Evolutionary conservation across 2,329 filamentous ascomycete genomes (phyloP).

Genomic region (Calonectria crousiana): DNA sequence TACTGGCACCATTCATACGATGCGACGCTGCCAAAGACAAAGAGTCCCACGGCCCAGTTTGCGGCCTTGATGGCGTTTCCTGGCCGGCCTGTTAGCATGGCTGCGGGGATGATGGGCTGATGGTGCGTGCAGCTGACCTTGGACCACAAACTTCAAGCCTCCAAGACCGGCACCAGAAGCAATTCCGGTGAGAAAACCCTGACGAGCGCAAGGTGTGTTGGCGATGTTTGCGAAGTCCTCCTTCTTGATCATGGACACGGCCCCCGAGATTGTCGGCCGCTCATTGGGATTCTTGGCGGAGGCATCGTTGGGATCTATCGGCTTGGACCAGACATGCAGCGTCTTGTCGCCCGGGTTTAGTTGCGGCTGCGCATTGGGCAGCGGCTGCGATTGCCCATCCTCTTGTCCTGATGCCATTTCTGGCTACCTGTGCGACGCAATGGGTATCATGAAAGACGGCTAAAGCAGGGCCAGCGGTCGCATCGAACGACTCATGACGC

Average conservation of each 20-base stretch:
- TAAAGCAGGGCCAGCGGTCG: conserved; percentile 23
- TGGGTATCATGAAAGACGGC: conserved; percentile 42
- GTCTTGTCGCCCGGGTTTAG: conserved; percentile 45
- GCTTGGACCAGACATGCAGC: conserved; percentile 53
- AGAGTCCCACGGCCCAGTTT: conserved; percentile 88
- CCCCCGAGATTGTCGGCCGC: conserved; percentile 65
- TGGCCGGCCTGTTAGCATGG: conserved; percentile 34
- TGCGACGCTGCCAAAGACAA: conserved; percentile 75
- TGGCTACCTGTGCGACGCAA: conserved; percentile 47
- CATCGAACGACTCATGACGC: conserved; percentile 46
- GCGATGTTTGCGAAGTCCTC: conserved; percentile 80
- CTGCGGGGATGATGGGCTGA: not conserved
- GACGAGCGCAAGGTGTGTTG: conserved; percentile 85
- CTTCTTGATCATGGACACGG: conserved; percentile 73
- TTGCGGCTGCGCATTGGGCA: conserved; percentile 23
- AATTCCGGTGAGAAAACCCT: conserved; percentile 87
- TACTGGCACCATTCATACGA: conserved; percentile 90
- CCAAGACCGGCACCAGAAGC: conserved; percentile 82
- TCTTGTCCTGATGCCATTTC: conserved; percentile 50
- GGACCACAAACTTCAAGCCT: conserved; percentile 78
- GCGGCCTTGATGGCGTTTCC: conserved; percentile 64
- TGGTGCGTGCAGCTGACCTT: conserved; percentile 67
- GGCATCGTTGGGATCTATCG: conserved; percentile 44
- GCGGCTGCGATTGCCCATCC: conserved; percentile 37
- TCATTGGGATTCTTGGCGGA: conserved; percentile 34